Base-by-base conservation (phyloP, 352 stramenopile genomes). In the Salisapilia sapeloensis region DNA sequence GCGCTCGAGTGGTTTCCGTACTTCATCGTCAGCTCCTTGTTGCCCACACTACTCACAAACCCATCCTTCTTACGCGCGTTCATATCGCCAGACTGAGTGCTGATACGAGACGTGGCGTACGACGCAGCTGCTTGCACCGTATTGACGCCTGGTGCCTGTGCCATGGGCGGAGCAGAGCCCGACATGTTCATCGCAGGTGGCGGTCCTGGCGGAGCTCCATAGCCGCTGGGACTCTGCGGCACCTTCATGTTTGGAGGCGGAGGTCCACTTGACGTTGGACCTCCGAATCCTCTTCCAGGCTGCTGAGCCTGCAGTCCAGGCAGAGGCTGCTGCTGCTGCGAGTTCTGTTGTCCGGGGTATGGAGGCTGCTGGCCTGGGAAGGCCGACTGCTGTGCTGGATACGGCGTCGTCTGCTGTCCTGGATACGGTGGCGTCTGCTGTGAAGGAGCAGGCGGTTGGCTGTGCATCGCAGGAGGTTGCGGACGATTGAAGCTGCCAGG, bases 21-120 rank as follows among this genome's bases (percentile, higher is more conserved):
- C 63, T 91, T 91, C 24, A 65, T 46, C 38, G 71, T 81, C 36
- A 87, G 48, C 48, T 85, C 65, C 55, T 83, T 84, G 64, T 91
- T 87, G 34, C 69, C 69, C 28, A 80, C 75, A 40, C 71, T 86
- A 37, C 59, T 91, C 2, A 85, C 52, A 25, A 91, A 91, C 0
- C 75, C 70, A 24, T 91, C 75, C 40, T 77, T 78, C 45, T 84
- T 77, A 29, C 83, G 66, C 37, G 64, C 63, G 25, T 41, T 62
- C 49, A 91, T 84, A 46, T 91, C 69, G 40, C 86, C 75, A 28
- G 70, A 80, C 10, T 63, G 64, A 34, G 72, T 90, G 9, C 62
- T 51, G 41, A 90, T 87, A 23, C 71, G 71, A 12, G 75, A 81
- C 26, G 75, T 85, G 6, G 53, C 53, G 21, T 77, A 40, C 21